Conservation (phyloP, 192 early-diverging fungal genomes). For the Endogone sp. region DNA sequence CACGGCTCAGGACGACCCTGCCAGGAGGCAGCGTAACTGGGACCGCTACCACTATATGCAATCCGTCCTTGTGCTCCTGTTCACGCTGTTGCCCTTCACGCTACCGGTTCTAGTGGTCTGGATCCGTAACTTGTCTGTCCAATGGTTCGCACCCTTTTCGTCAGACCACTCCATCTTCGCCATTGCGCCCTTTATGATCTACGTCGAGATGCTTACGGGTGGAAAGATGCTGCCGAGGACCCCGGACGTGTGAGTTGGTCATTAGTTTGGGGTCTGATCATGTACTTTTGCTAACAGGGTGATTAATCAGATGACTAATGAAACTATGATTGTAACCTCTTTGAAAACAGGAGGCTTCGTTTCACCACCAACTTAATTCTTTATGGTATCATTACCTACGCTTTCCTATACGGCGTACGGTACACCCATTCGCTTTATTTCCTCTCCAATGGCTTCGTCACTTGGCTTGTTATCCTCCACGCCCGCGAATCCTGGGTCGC, state of each 20-base stretch:
- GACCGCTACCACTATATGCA: constrained; percentile 62
- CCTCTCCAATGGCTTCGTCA: constrained; percentile 35
- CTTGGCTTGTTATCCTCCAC: constrained; percentile 33
- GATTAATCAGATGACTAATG: constrained; percentile 36
- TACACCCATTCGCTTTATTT: constrained; percentile 59
- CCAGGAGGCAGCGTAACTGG: constrained; percentile 28
- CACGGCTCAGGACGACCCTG: constrained; percentile 7
- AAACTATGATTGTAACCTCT: background rate
- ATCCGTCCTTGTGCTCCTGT: constrained; percentile 64
- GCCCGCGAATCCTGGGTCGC: constrained; percentile 24
- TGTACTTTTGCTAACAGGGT: constrained; percentile 35
- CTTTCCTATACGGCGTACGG: constrained; percentile 52
- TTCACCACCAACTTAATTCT: constrained; percentile 36
- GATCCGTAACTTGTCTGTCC: constrained; percentile 74
- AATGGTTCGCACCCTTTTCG: constrained; percentile 79
- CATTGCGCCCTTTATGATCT: constrained; percentile 56
- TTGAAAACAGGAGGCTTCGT: constrained; percentile 16
- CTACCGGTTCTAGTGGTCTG: constrained; percentile 75
- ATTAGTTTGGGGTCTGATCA: no score
- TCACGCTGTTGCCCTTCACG: constrained; percentile 69
- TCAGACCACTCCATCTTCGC: constrained; percentile 65
- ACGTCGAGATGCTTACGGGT: constrained; percentile 47
- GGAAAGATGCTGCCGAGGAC: constrained; percentile 52
- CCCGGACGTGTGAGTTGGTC: constrained; percentile 44
- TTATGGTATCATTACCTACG: constrained; percentile 35